Base-by-base conservation (phyloP, 2,329 filamentous ascomycete genomes). In the Meredithiella fracta region DNA sequence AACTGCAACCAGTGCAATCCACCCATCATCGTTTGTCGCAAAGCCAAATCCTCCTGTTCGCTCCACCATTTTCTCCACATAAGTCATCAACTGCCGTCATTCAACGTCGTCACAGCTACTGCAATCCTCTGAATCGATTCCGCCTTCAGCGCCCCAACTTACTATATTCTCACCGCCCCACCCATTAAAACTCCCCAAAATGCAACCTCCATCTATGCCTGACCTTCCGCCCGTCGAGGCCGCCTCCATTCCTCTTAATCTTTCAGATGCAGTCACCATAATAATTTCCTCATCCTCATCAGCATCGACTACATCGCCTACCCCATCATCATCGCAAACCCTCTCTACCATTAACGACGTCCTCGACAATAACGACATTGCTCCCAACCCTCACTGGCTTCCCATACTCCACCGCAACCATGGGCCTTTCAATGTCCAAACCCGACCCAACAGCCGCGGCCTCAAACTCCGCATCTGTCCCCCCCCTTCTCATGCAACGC, bases 391-490 rank as follows among this genome's bases (percentile, higher is more conserved):
- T 29, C 20, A 51, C 44, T 9, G 44, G 29, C 8, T 31, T 25
- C 11, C 20, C 49, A 34, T 29, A 29, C 25, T 34, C 49, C 26
- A 53, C 44, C 25, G 52, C 56, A 38, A 53, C 54, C 25, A 59
- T 59, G 59, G 62, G 67, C 60, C 59, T 65, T n/a, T 59, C 65
- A 20, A 63, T 67, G 15, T 61, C 63, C 31, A 51, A 51, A 31
- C 62, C 65, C 23, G 61, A 64, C 15, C 60, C 65, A 34, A 57
- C 66, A 7, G 61, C 64, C n/a, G 58, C 64, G 26, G 59, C 40
- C 47, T 29, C 66, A 20, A n/a, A n/a, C n/a, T 56, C 64, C 8
- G 58, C n/a, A 23, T 4, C 65, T 20, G 56, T 63, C 2, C 57
- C 64, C 22, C 59, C 56, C n/a, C 57, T 59, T 4, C 52, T 60